Base-by-base conservation (phyloP, 805 yeast genomes). In the Millerozyma acaciae region DNA sequence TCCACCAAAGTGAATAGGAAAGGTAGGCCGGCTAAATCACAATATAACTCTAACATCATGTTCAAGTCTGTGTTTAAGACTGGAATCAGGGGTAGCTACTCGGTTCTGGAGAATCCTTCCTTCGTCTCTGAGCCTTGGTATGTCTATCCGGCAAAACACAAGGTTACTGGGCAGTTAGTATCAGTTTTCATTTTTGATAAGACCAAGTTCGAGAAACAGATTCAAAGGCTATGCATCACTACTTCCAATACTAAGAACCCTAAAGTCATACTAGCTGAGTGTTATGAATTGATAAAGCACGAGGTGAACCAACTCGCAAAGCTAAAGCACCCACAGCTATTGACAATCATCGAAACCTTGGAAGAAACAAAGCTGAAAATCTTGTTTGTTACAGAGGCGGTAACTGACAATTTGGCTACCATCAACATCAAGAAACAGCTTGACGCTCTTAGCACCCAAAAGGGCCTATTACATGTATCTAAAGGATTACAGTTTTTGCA, bases 111-210 rank as follows among this genome's bases (percentile, higher is more conserved):
- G 4, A 76, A 81, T 32, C 82, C 94, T 0, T 62, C 82, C 8
- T 87, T 88, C 57, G 66, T 69, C 12, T 70, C 82, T 6, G 94
- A 84, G 15, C 83, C 89, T 13, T 89, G 97, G 97, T 58, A 79
- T 5, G 77, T 89, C 0, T 84, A 76, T 50, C 87, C 90, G 2
- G 97, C 90, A n/a, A 83, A 81, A 42, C 81, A 80, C 36, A 75
- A 76, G 43, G 62, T 73, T 16, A 62, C 76, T 2, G 79, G 80
- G 22, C 69, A 75, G 29, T 58, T 67, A 37, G 95, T 78, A 2
- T 84, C 95, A 2, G 94, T 90, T 8, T 88, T 93, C 60, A 79
- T 84, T 19, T 84, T 88, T 50, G 95, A 84, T 55, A 89, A 88
- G 62, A 76, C 79, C 50, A 78, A 76, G 35, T 76, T 84, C 43